Base-by-base conservation (phyloP, 1,284 basidiomycete species). In the Sporisorium iseilematis-ciliati region DNA sequence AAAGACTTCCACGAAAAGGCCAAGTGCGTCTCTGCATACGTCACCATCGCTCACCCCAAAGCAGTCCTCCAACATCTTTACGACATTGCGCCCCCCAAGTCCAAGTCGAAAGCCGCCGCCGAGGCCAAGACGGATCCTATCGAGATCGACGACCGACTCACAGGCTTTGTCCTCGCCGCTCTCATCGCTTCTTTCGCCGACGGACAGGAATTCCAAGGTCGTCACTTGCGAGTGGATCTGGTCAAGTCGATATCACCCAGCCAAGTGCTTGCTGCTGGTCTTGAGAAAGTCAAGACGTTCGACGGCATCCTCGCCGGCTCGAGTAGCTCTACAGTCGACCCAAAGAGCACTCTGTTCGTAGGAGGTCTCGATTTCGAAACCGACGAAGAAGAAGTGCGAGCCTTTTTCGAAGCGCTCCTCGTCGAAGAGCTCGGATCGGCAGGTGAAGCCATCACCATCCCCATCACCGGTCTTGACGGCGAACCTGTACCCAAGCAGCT, bases 291-390 rank as follows among this genome's bases (percentile, higher is more conserved):
- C 45, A 71, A 57, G 25, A 70, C 71, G 5, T 57, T 80, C 14
- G 74, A 81, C 40, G 80, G 76, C 52, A 50, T 51, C 20, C 64
- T 69, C 23, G 53, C 75, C 8, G 78, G 76, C 20, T 63, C 62
- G n/a, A 54, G 45, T 53, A 62, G 62, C 21, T 58, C 70, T 31
- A 58, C 66, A 33, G 51, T 55, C 25, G 85, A 86, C 51, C 81
- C 81, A 41, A 94, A 93, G 84, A 87, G 89, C 70, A 93, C 92
- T 20, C 84, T 97, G 16, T 98, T 98, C 81, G 91, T 98, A 8
- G 96, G 96, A 16, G 95, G 93, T 76, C 88, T 98, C 71, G 95
- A 97, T 84, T 97, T 97, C 85, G 92, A 91, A 54, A 91, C 92
- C 79, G 92, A 92, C 81, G 96, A 98, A 80, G 93, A 97, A 82